These are phyloP conservation scores for Phytopythium montanum DNA, from an alignment of 352 stramenopile species.

Conservation along the genomic window DNA sequence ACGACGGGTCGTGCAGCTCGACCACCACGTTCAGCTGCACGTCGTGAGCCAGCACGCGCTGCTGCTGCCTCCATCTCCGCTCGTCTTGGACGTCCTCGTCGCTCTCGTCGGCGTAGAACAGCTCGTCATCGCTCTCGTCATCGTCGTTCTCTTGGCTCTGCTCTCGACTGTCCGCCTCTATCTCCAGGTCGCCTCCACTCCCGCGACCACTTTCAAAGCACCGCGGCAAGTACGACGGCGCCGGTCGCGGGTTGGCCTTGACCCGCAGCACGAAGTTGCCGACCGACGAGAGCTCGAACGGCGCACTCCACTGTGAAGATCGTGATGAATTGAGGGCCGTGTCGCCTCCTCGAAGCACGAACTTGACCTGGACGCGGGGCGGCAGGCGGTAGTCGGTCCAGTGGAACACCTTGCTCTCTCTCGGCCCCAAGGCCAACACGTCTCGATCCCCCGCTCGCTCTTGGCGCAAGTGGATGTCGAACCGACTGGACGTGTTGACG, in stretches of 20 bases:
- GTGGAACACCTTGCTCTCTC: constrained; percentile 75
- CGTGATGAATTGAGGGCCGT: constrained; percentile 2
- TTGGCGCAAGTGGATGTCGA: constrained; percentile 68
- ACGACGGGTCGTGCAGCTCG: constrained; percentile 76
- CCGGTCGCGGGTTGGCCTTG: constrained; percentile 46
- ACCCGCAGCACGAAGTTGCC: constrained; percentile 80
- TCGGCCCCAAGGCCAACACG: constrained; percentile 38
- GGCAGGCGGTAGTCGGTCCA: constrained; percentile 67
- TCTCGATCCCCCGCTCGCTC: constrained; percentile 38
- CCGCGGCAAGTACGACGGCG: constrained; percentile 30
- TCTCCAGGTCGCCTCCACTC: not conserved
- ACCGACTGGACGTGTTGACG: constrained; percentile 65
- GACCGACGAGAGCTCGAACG: constrained; percentile 75
- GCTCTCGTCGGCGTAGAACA: constrained; percentile 36
- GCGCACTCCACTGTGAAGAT: constrained; percentile 70
- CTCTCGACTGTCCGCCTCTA: not conserved
- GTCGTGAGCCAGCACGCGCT: constrained; percentile 29
- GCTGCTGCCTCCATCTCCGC: constrained; percentile 1
- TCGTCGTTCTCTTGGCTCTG: constrained; percentile 19
- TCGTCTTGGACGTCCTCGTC: constrained; percentile 19
- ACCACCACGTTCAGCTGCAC: constrained; percentile 74
- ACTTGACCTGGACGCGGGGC: constrained; percentile 68
- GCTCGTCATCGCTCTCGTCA: constrained; percentile 21
- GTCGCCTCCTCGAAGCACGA: constrained; percentile 38
- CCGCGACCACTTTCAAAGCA: constrained; percentile 36